Evolutionary conservation across 345 rosid species (phyloP).

Genomic region (Clarkia xantiana): DNA sequence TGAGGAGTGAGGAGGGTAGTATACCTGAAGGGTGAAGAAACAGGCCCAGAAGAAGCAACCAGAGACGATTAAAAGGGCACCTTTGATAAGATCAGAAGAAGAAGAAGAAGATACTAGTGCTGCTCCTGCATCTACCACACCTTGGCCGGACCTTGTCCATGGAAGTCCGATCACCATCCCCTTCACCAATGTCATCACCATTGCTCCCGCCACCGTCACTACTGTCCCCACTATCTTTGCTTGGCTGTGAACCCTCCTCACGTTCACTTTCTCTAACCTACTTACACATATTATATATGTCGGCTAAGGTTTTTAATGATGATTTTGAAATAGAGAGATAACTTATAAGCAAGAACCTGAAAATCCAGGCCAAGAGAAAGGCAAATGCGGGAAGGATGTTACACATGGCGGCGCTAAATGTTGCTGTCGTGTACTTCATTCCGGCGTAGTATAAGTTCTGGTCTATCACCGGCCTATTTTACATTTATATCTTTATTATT

Average conservation of each 20-base stretch:
- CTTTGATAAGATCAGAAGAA: constrained; percentile 31
- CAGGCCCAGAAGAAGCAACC: constrained; percentile 58
- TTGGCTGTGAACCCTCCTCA: constrained; percentile 45
- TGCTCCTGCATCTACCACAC: neutral
- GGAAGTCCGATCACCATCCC: constrained; percentile 52
- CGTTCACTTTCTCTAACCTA: constrained; percentile 68
- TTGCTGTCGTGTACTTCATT: constrained; percentile 77
- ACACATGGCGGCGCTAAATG: constrained; percentile 63
- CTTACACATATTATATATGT: neutral
- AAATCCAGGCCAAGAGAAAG: constrained; percentile 73
- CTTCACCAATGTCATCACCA: constrained; percentile 62
- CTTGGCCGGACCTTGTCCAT: constrained; percentile 25
- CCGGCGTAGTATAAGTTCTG: constrained; percentile 67
- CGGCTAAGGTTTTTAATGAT: no score
- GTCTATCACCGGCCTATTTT: constrained; percentile 51
- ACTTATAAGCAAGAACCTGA: constrained; percentile 24
- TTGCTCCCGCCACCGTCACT: constrained; percentile 84
- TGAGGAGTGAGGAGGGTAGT: no score
- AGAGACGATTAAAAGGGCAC: constrained; percentile 38
- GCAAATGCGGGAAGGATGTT: constrained; percentile 79
- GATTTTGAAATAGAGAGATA: neutral
- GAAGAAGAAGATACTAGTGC: neutral
- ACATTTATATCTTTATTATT: no score
- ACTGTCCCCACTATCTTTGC: constrained; percentile 79
- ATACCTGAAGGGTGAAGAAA: constrained; percentile 57